phyloP scores from a whole-genome alignment of 306 rosid species.

The Vigna reflexopilosa region DNA sequence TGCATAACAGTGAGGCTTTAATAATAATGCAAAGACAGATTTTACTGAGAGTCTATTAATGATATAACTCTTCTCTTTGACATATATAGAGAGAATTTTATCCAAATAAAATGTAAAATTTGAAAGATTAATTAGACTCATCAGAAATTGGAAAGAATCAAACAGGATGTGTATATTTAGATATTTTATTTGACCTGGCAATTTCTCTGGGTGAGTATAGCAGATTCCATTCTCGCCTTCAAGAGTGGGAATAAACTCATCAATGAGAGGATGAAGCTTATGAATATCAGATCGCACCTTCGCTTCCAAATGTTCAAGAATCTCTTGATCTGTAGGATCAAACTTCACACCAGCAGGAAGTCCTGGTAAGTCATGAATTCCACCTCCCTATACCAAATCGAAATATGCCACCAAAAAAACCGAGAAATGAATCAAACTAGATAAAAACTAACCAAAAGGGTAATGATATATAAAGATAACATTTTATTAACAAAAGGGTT shows the following conservation, averaged over 20 bases:
- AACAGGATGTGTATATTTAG: background rate
- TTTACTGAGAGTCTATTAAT: background rate
- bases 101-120: background rate
- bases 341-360: constrained; percentile 84
- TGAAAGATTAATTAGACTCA: background rate
- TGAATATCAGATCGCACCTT: constrained; percentile 65
- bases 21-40: background rate
- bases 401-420: background rate
- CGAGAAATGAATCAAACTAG: background rate
- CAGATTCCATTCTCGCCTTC: constrained; percentile 82
- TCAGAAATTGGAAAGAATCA: background rate
- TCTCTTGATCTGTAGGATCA: constrained; percentile 86
- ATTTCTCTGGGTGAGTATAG: constrained; percentile 78
- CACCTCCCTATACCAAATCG: constrained; percentile 45
- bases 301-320: constrained; percentile 77
- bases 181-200: constrained; percentile 58
- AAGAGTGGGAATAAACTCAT: constrained; percentile 79
- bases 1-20: background rate
- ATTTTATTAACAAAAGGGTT: background rate
- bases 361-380: constrained; percentile 73
- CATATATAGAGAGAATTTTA: too few relatives aligned
- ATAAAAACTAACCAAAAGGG: background rate
- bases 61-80: too few relatives aligned
- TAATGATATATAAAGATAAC: background rate
- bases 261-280: constrained; percentile 72